Evolutionary conservation across 1,284 basidiomycete genomes (phyloP), one percentile per base, ranked within the genome.

Genomic region (Waitea zeae): DNA sequence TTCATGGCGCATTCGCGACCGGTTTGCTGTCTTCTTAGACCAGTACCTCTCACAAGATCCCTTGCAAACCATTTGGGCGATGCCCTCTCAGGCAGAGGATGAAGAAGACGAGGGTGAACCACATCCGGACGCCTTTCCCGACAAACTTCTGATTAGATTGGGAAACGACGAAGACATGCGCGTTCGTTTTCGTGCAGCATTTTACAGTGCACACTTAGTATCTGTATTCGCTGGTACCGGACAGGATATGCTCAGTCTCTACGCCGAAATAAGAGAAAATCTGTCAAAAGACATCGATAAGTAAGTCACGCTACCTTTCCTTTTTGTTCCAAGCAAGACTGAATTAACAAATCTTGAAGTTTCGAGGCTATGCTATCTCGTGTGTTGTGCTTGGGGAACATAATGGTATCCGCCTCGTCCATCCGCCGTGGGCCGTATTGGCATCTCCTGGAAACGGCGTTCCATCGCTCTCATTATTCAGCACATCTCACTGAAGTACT

Each of bases 381-480:
- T 28, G 64, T 86, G 14, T 53, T 96, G 12, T 75, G 70, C 40
- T 59, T 90, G 18, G 75, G 78, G 17, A 96, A 96, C 51, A 69
- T 84, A 40, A 79, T 92, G 59, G 66, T 96, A 20, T 67, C 75
- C 13, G 83, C 76, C 47, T 80, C 86, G 2, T 66, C 70, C 1
- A 68, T 83, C 9, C 70, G 92, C n/a, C 68, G 82, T n/a, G 78
- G 75, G 1, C 70, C 88, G 1, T 86, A 93, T 46, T 90, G 81
- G 68, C 78, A 92, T 51, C 52, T 97, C 24, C 59, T 96, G 38
- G 86, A 90, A 49, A n/a, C n/a, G n/a, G n/a, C n/a, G n/a, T n/a
- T n/a, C n/a, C n/a, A n/a, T n/a, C n/a, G 67, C 72, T 33, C 72
- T 59, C 42, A 59, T 65, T 28, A 26, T 82, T 76, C 47, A 57